phyloP scores from a whole-genome alignment of 257 asterid species.

The Solanum virginianum region DNA sequence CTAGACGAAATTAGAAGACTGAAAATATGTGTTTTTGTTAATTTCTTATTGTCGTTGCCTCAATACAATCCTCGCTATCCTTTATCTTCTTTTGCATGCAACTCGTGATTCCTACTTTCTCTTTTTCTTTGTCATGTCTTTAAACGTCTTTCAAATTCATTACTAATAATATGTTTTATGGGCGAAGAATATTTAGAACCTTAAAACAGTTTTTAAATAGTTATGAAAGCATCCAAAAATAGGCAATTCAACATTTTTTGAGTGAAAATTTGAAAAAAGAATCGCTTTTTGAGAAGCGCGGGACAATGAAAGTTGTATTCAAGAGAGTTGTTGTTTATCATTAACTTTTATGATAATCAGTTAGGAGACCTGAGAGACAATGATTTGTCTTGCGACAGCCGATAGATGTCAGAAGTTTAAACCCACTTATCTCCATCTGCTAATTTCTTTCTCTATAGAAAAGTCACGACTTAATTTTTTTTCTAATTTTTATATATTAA shows the following conservation, averaged over 20 bases:
- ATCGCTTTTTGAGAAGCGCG: too few relatives aligned
- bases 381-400: not conserved
- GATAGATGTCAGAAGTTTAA: not conserved
- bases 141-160: too few relatives aligned
- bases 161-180: too few relatives aligned
- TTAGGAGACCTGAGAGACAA: too few relatives aligned
- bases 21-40: not conserved
- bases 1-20: not conserved
- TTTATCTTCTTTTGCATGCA: not conserved
- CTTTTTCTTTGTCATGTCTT: too few relatives aligned
- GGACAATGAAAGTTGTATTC: too few relatives aligned
- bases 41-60: not conserved
- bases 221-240: too few relatives aligned
- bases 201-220: not conserved
- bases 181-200: too few relatives aligned
- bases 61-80: too few relatives aligned
- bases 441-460: not conserved
- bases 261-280: not conserved
- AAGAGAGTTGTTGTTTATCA: not conserved
- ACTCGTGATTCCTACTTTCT: not conserved
- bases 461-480: too few relatives aligned
- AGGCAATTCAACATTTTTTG: too few relatives aligned
- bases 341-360: not conserved
- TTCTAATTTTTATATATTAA: not conserved
- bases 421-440: too few relatives aligned